Percentiles rank a stretch among this genome's conserved stretches.
These are phyloP conservation scores for Aureobasidium leucospermi DNA, from an alignment of 2,329 filamentous ascomycete species.

Conservation along the genomic window DNA sequence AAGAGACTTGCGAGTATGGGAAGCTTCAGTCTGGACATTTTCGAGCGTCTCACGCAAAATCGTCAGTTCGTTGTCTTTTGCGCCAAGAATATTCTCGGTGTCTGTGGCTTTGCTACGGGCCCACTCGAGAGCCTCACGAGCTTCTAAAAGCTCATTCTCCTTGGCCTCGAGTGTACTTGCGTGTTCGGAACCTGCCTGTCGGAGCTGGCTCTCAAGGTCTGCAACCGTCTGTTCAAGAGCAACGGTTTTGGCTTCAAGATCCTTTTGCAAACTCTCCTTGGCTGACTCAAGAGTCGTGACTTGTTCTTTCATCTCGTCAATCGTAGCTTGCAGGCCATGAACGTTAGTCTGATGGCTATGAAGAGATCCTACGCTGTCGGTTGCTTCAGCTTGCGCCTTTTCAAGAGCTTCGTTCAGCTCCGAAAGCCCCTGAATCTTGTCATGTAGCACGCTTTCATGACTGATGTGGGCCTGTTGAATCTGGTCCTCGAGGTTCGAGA, in stretches of 20 bases:
- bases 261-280: not conserved
- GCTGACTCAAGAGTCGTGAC: not conserved
- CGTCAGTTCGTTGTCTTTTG: not conserved
- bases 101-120: not conserved
- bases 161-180: not conserved
- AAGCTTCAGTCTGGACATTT: not conserved
- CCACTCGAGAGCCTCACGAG: not conserved
- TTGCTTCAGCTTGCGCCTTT: not conserved
- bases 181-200: not conserved
- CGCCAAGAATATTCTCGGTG: not conserved
- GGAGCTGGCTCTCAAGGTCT: not conserved
- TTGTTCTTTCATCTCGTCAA: not conserved
- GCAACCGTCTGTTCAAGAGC: not conserved
- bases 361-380: not conserved
- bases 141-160: not conserved
- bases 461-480: not conserved
- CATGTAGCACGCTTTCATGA: not conserved
- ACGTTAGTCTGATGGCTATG: not conserved
- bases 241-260: not conserved
- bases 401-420: slow-evolving; percentile 3
- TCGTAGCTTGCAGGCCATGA: not conserved
- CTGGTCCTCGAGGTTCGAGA: not conserved
- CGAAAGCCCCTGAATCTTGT: slow-evolving; percentile 11
- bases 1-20: not conserved
- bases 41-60: not conserved